Base-by-base conservation (phyloP, 2,329 filamentous ascomycete genomes). In the Stylonectria norvegica region DNA sequence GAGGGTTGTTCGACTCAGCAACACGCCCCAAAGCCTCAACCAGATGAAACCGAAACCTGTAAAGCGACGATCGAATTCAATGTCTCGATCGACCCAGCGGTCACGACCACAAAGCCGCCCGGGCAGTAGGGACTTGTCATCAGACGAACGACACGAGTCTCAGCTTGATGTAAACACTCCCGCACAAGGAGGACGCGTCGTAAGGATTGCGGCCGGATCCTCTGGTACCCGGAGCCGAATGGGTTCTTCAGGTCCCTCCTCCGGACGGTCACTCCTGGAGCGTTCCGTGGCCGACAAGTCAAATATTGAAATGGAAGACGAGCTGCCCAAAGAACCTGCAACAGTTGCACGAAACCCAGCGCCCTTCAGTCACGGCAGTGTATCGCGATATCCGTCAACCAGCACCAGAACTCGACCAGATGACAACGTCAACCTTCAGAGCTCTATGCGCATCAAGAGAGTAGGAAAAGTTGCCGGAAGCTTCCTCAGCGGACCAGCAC, bases 401-500 rank as follows among this genome's bases (percentile, higher is more conserved):
- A 65, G 70, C 30, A 69, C 69, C 23, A 69, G 72, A 35, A 70
- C 64, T 12, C 70, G 74, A 23, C 71, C 73, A 35, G 79, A 79
- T 3, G 84, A 89, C 17, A 81, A 85, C 22, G 66, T 69, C 22
- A 82, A 78, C 11, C 68, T 80, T 2, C 85, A 87, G 45, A 83
- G 83, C 53, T 89, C 87, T 1, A 79, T 89, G 72, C 78, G 88
- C 5, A 72, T 90, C 43, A 91, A 90, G 65, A 75, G 86, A 45
- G 78, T 88, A 11, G 84, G 83, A 12, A 86, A 87, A 62, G 72
- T 85, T 6, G 79, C 84, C 3, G 88, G 87, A 1, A 85, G 80
- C 44, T 90, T 91, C 50, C 69, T 93, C 16, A 89, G 86, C 52
- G 87, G 86, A 1, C 88, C 88, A 19, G 86, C 88, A 15, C 78